A percentile compares a stretch with the other conserved stretches of the same genome.
phyloP scores from a whole-genome alignment of 2,329 filamentous ascomycete species.

The Alternaria sp. region DNA sequence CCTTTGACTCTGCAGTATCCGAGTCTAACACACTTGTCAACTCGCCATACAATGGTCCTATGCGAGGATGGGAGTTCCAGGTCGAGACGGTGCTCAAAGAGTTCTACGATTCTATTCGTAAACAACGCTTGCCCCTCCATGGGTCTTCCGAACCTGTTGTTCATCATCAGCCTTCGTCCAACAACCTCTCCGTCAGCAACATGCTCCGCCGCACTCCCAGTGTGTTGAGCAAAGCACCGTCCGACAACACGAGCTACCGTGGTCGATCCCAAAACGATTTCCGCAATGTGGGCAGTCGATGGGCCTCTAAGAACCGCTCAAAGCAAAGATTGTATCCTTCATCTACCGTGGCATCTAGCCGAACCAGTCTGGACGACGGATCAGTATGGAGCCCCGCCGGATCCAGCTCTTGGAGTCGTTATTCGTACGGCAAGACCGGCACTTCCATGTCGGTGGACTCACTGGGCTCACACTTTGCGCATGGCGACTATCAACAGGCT shows the following conservation, averaged over 20 bases:
- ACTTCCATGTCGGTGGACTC: constrained; percentile 94
- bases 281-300: constrained; percentile 71
- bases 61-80: constrained; percentile 85
- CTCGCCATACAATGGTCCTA: constrained; percentile 74
- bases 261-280: constrained; percentile 73
- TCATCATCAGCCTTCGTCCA: constrained; percentile 59
- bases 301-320: constrained; percentile 86
- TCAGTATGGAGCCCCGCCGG: constrained; percentile 91
- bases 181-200: constrained; percentile 72
- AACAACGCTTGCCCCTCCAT: constrained; percentile 85
- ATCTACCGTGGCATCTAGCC: constrained; percentile 86
- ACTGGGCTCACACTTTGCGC: constrained; percentile 77
- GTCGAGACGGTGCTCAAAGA: constrained; percentile 90
- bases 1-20: constrained; percentile 47
- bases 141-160: constrained; percentile 66
- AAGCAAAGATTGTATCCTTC: constrained; percentile 77
- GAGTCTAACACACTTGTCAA: constrained; percentile 82
- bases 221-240: constrained; percentile 90
- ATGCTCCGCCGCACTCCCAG: constrained; percentile 88
- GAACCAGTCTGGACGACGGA: constrained; percentile 92
- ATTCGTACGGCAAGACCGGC: constrained; percentile 88
- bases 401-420: constrained; percentile 95
- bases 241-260: constrained; percentile 77
- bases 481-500: constrained; percentile 89
- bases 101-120: constrained; percentile 88